Evolutionary conservation across 306 rosid species (phyloP).

Genomic region (Nissolia schottii): DNA sequence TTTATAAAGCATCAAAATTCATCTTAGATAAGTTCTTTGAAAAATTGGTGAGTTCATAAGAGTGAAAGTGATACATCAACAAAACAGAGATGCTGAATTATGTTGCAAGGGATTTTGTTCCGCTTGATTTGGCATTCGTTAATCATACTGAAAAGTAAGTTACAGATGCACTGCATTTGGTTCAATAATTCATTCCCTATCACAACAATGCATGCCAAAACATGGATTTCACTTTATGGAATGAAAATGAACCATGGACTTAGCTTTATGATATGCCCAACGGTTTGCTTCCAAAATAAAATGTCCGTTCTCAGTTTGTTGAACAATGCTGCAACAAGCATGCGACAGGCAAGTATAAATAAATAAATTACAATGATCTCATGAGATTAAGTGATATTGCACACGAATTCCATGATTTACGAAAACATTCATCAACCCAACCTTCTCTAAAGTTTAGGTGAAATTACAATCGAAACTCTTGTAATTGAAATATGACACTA

Average conservation of each 20-base stretch:
- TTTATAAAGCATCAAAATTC: neutral
- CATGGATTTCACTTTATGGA: neutral
- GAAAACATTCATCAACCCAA: too few species aligned
- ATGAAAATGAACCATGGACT: neutral
- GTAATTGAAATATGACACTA: too few species aligned
- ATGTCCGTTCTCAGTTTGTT: neutral
- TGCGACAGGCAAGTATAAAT: too few species aligned
- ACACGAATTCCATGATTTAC: too few species aligned
- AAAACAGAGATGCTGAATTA: neutral
- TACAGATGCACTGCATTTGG: neutral
- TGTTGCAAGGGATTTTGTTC: neutral
- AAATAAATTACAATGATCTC: too few species aligned
- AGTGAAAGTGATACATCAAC: neutral
- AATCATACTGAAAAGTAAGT: neutral
- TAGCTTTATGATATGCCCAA: neutral
- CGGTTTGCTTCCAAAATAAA: neutral
- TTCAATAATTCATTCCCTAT: neutral
- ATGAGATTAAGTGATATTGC: too few species aligned
- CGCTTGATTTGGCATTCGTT: neutral
- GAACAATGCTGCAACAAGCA: neutral
- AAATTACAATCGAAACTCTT: too few species aligned
- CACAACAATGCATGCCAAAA: neutral
- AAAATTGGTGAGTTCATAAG: too few species aligned
- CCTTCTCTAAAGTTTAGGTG: too few species aligned
- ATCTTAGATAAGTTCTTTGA: neutral